These are phyloP conservation scores for Xylariaceae sp. DNA, from an alignment of 2,329 filamentous ascomycete genomes.

Conservation along the genomic window DNA sequence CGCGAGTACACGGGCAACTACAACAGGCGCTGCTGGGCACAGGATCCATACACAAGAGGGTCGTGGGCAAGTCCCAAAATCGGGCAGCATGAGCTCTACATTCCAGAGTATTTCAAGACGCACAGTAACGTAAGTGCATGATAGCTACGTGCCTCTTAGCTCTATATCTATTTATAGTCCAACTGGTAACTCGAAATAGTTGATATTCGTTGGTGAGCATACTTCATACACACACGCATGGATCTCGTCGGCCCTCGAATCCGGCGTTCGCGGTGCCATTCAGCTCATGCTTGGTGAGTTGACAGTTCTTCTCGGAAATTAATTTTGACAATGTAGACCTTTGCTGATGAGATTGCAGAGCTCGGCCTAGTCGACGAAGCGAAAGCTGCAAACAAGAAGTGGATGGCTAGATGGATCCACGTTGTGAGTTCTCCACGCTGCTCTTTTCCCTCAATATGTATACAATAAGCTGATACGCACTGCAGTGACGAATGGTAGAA, in stretches of 20 bases:
- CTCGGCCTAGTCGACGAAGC: conserved; percentile 69
- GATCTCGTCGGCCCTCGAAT: conserved; percentile 67
- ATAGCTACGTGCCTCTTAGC: too few relatives aligned
- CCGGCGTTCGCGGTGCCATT: conserved; percentile 61
- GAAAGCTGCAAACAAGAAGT: conserved; percentile 60
- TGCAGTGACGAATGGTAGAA: too few relatives aligned
- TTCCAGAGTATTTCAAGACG: conserved; percentile 71
- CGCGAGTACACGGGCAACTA: conserved; percentile 65
- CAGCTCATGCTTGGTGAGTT: conserved; percentile 57
- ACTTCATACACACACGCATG: conserved; percentile 71
- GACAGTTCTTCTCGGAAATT: not conserved
- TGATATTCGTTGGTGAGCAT: conserved; percentile 69
- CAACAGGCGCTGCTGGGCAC: conserved; percentile 63
- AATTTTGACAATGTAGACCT: not conserved
- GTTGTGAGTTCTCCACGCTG: conserved; percentile 36
- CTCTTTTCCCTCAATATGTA: too few relatives aligned
- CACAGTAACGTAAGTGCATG: conserved; percentile 50
- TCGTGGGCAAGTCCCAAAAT: conserved; percentile 60
- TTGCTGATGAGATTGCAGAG: conserved; percentile 34
- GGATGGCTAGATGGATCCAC: conserved; percentile 68
- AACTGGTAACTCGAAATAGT: too few relatives aligned
- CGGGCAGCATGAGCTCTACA: conserved; percentile 66
- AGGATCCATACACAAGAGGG: conserved; percentile 59
- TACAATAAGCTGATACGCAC: too few relatives aligned
- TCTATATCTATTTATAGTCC: too few relatives aligned